Percentiles rank a stretch among this genome's conserved stretches.
Conservation (phyloP, 371 early-diverging fungal genomes). For the Rhizopus sp. region DNA sequence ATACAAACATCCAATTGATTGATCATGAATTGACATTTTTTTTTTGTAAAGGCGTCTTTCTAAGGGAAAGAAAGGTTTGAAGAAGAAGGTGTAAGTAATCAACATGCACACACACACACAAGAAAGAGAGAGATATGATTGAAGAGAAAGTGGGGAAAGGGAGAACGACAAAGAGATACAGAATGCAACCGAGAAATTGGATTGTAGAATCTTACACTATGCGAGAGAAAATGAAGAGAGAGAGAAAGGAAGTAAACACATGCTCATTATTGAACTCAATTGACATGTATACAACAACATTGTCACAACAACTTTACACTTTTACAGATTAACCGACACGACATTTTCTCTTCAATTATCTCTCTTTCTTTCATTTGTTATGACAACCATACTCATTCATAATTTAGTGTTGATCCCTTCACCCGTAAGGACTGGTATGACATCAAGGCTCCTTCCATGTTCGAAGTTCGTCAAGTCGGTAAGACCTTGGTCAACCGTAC, state of each 20-base stretch:
- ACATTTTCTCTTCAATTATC: too few relatives aligned
- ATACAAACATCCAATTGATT: not conserved
- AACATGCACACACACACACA: conserved; percentile 2
- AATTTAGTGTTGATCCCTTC: conserved; percentile 87
- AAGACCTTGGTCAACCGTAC: conserved; percentile 99
- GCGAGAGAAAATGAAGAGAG: not conserved
- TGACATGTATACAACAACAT: too few relatives aligned
- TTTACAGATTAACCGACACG: too few relatives aligned
- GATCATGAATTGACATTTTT: not conserved
- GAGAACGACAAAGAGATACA: not conserved
- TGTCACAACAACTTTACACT: too few relatives aligned
- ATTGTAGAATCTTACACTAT: too few relatives aligned
- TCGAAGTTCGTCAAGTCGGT: conserved; percentile 90
- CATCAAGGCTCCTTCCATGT: conserved; percentile 97
- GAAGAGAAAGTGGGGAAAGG: not conserved
- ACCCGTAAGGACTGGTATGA: conserved; percentile 99
- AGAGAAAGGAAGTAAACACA: not conserved
- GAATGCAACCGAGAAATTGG: too few relatives aligned
- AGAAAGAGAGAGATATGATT: not conserved
- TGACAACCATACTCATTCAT: conserved; percentile 2
- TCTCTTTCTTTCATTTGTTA: too few relatives aligned
- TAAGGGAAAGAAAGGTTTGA: conserved; percentile 96
- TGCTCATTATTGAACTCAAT: not conserved
- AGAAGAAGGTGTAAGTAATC: conserved; percentile 92
- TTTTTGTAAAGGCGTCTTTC: conserved; percentile 64